These are phyloP conservation scores for Phytophthora hibernalis DNA, from an alignment of 352 stramenopile genomes.

Conservation along the genomic window DNA sequence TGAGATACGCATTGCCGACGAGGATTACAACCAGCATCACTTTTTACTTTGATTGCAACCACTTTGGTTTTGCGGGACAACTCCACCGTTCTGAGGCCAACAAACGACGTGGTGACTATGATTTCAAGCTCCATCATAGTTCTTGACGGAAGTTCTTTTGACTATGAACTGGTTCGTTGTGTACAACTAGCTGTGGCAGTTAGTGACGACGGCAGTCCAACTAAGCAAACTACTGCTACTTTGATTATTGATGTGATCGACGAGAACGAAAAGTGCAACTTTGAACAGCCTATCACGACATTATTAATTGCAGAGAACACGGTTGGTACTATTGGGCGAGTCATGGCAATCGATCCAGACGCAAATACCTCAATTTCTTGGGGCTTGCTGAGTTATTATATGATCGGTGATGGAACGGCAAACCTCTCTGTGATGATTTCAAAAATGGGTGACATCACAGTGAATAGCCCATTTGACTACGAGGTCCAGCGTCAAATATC, in stretches of 20 bases:
- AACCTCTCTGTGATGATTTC: slow-evolving; percentile 4
- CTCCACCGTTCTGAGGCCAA: background rate
- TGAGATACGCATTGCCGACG: slow-evolving; percentile 15
- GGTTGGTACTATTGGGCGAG: slow-evolving; percentile 21
- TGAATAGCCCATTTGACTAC: slow-evolving; percentile 29
- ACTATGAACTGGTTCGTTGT: slow-evolving; percentile 25
- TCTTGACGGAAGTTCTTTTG: slow-evolving; percentile 21
- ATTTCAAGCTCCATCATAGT: slow-evolving; percentile 22
- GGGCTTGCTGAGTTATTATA: slow-evolving; percentile 30
- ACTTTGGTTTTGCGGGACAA: slow-evolving; percentile 24
- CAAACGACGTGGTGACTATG: slow-evolving; percentile 21
- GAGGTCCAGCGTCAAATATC: slow-evolving; percentile 15
- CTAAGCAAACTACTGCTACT: slow-evolving; percentile 11
- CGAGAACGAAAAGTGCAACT: slow-evolving; percentile 28
- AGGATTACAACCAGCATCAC: slow-evolving; percentile 31
- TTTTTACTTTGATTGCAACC: slow-evolving; percentile 22
- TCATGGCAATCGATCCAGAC: slow-evolving; percentile 27
- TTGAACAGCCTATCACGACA: background rate
- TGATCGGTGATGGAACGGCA: slow-evolving; percentile 2
- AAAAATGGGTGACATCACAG: slow-evolving; percentile 11
- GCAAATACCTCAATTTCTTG: slow-evolving; percentile 12
- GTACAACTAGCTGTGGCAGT: slow-evolving; percentile 16
- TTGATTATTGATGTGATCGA: slow-evolving; percentile 24
- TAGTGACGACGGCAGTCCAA: slow-evolving; percentile 27
- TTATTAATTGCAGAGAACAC: slow-evolving; percentile 21